These are phyloP conservation scores for Dipodascopsis uninucleata DNA, from an alignment of 805 yeast genomes.

Conservation along the genomic window DNA sequence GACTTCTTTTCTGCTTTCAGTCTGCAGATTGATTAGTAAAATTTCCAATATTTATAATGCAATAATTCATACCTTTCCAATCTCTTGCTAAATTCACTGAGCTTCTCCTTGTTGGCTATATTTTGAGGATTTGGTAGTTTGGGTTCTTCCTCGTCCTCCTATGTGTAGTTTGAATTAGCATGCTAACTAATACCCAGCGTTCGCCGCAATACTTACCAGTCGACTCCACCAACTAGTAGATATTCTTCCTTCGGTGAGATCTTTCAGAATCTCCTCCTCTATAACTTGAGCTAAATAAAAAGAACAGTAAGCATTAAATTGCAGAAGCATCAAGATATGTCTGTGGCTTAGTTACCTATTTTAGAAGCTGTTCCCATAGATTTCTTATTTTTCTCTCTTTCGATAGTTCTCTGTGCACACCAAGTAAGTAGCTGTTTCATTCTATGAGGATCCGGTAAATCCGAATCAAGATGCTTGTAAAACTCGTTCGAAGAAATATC, in stretches of 20 bases:
- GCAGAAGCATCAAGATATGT: constrained; percentile 5
- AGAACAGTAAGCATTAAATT: background rate
- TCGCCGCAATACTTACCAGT: constrained; percentile 28
- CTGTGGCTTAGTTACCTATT: constrained; percentile 3
- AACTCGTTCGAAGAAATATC: constrained; percentile 52
- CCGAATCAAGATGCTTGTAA: constrained; percentile 58
- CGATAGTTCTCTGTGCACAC: constrained; percentile 55
- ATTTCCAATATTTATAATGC: background rate
- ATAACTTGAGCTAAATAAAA: constrained; percentile 52
- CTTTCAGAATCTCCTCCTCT: constrained; percentile 58
- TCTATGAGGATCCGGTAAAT: constrained; percentile 66
- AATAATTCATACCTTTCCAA: constrained; percentile 34
- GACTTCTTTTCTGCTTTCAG: constrained; percentile 23
- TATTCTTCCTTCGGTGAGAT: constrained; percentile 55
- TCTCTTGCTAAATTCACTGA: constrained; percentile 46
- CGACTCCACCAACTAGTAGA: constrained; percentile 67
- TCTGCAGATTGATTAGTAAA: constrained; percentile 2
- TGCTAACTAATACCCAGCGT: background rate
- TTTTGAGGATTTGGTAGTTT: constrained; percentile 58
- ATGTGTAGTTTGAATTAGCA: constrained; percentile 32
- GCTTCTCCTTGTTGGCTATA: constrained; percentile 46
- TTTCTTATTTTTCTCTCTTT: constrained; percentile 30
- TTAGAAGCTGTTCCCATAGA: constrained; percentile 1
- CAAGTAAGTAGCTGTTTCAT: constrained; percentile 67
- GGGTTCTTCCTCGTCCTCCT: constrained; percentile 28